Conservation (phyloP, 1,139 yeast genomes). For the Protomyces lactucae-debilis region DNA sequence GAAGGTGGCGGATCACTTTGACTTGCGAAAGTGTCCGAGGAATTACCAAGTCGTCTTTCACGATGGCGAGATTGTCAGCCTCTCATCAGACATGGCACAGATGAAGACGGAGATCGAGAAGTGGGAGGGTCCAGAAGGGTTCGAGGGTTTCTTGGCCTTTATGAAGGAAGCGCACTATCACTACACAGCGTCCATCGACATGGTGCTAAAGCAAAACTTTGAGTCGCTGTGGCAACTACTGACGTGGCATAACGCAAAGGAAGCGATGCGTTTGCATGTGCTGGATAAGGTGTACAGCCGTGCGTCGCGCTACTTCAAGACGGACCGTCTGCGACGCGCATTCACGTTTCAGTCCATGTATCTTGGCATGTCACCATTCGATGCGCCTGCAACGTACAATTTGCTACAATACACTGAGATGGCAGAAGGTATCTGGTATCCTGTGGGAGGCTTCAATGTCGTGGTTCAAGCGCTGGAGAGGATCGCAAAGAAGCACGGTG, state of each 20-base stretch:
- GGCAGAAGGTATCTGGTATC: constrained; percentile 27
- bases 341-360: constrained; percentile 28
- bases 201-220: constrained; percentile 25
- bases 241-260: constrained; percentile 12
- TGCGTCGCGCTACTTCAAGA: constrained; percentile 24
- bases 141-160: constrained; percentile 21
- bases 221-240: constrained; percentile 22
- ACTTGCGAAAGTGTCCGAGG: constrained; percentile 16
- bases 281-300: constrained; percentile 24
- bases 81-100: constrained; percentile 24
- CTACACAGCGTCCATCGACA: constrained; percentile 22
- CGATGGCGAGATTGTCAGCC: constrained; percentile 21
- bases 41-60: constrained; percentile 27
- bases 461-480: constrained; percentile 22
- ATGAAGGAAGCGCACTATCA: constrained; percentile 27
- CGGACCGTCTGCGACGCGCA: constrained; percentile 23
- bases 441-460: constrained; percentile 26
- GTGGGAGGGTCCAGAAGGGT: constrained; percentile 25
- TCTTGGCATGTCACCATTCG: constrained; percentile 27
- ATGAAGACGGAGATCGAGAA: constrained; percentile 27
- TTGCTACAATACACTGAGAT: constrained; percentile 26
- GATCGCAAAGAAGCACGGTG: constrained; percentile 26
- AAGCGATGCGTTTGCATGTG: constrained; percentile 18
- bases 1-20: constrained; percentile 16
- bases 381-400: constrained; percentile 28